A percentile compares a stretch with the other conserved stretches of the same genome.
Conservation (phyloP, 2,329 filamentous ascomycete genomes). For the Aspergillus novoparasiticus region DNA sequence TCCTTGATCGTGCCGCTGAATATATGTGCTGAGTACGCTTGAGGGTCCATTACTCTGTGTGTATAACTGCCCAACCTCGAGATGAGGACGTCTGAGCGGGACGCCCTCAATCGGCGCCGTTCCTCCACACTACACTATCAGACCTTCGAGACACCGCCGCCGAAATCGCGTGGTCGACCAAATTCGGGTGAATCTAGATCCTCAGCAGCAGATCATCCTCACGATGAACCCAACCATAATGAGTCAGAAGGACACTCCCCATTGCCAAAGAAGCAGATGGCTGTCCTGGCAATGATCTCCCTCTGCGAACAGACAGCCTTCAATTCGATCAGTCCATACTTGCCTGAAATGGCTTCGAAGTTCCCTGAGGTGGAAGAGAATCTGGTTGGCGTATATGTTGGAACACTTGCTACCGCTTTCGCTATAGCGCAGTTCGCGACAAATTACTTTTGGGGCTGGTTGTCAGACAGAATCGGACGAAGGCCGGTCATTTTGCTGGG, state of each 20-base stretch:
- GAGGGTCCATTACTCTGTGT: background rate
- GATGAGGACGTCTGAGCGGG: slow-evolving; percentile 34
- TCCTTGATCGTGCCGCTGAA: background rate
- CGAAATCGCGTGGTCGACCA: slow-evolving; percentile 49
- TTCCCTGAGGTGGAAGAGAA: slow-evolving; percentile 77
- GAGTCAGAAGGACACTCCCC: slow-evolving; percentile 58
- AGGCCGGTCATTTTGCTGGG: slow-evolving; percentile 83
- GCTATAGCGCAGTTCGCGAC: slow-evolving; percentile 89
- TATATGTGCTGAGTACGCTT: background rate
- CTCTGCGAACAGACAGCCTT: slow-evolving; percentile 93
- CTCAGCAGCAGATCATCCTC: slow-evolving; percentile 34
- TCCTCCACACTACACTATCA: slow-evolving; percentile 51
- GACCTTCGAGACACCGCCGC: slow-evolving; percentile 51
- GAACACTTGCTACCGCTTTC: slow-evolving; percentile 85
- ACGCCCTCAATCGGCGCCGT: slow-evolving; percentile 39
- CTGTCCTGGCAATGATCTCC: slow-evolving; percentile 82
- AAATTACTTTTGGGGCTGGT: slow-evolving; percentile 87
- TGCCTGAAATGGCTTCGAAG: slow-evolving; percentile 85
- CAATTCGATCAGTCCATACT: slow-evolving; percentile 93
- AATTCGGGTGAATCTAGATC: slow-evolving; percentile 46
- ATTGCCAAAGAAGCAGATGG: slow-evolving; percentile 78
- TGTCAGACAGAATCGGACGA: slow-evolving; percentile 76
- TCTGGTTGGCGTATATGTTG: slow-evolving; percentile 83
- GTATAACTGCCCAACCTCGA: background rate
- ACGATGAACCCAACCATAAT: slow-evolving; percentile 28